Base-by-base conservation (phyloP, 495 filamentous ascomycete genomes). In the Delitschia confertaspora region DNA sequence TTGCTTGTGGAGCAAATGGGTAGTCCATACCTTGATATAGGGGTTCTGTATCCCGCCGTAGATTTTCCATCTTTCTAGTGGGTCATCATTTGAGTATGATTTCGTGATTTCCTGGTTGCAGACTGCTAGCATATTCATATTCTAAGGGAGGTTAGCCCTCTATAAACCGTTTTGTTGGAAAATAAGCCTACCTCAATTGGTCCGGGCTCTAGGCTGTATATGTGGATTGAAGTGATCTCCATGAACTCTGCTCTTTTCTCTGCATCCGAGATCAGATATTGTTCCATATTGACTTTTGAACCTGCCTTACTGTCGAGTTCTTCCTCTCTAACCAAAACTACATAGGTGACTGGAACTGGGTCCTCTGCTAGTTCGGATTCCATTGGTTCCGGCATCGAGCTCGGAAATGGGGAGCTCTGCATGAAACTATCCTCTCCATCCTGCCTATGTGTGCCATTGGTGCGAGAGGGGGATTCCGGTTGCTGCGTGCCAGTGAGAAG, bases 151-250 rank as follows among this genome's bases (percentile, higher is more conserved):
- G 74, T 34, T 11, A 34, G n/a, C 40, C 6, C 37, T 24, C 13
- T 3, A n/a, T 8, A 16, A 13, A 23, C 5, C 9, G 29, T 19
- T 11, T n/a, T n/a, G n/a, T n/a, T n/a, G n/a, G n/a, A 2, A 8
- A 16, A 41, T 45, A 17, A 56, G 72, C 48, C 17, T 48, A 52
- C 85, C 61, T 85, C 80, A 6, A 87, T 62, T 2, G 75, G 68
- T 21, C 76, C 70, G 1, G 83, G 74, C 25, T 81, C 81, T 29
- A 96, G 50, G 57, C 87, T 94, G 63, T 96, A 96, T 34, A 96
- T 65, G 56, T 95, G 85, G 40, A 94, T 79, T 3, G 81, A 83
- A 0, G 68, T 69, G 42, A 94, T 76, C 17, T 75, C 68, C 26
- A 80, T 69, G 45, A 86, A 93, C 10, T 75, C 73, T 11, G 67